Conservation (phyloP, 2,329 filamentous ascomycete genomes). For the Ascochyta koolunga region DNA sequence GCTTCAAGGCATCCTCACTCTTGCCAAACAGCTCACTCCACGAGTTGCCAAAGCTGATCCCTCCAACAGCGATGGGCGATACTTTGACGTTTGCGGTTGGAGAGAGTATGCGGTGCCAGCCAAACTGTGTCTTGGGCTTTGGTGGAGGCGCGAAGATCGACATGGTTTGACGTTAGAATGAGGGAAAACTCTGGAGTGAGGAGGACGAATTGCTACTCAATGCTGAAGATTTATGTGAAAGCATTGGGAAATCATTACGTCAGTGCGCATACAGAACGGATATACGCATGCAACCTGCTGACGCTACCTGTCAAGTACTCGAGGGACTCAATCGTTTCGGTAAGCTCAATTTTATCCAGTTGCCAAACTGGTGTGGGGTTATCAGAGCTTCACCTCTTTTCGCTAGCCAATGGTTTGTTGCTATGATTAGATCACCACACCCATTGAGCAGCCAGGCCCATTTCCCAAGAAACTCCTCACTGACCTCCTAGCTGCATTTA, state of each 20-base stretch:
- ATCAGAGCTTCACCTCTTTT: constrained; percentile 19
- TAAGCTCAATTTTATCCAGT: constrained; percentile 8
- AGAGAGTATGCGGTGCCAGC: constrained; percentile 68
- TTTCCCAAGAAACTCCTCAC: constrained; percentile 53
- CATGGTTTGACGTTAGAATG: neutral
- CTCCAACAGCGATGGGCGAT: constrained; percentile 57
- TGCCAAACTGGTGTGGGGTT: constrained; percentile 7
- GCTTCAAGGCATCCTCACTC: constrained; percentile 63
- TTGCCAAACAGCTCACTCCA: constrained; percentile 65
- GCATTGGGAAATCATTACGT: neutral
- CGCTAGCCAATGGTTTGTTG: constrained; percentile 27
- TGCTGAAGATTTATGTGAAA: neutral
- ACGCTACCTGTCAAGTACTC: constrained; percentile 7
- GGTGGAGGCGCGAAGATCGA: constrained; percentile 15
- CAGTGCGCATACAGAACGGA: neutral
- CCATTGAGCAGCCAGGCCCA: constrained; percentile 52
- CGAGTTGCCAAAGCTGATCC: constrained; percentile 70
- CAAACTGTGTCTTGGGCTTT: constrained; percentile 49
- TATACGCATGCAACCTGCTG: constrained; percentile 12
- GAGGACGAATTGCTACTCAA: neutral
- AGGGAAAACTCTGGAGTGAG: neutral
- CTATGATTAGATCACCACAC: constrained; percentile 47
- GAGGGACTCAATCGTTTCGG: neutral
- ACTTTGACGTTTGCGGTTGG: constrained; percentile 66
- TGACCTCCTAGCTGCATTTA: constrained; percentile 56